Evolutionary conservation across 1,284 basidiomycete species (phyloP).

Genomic region (Sphagnurus paluster): DNA sequence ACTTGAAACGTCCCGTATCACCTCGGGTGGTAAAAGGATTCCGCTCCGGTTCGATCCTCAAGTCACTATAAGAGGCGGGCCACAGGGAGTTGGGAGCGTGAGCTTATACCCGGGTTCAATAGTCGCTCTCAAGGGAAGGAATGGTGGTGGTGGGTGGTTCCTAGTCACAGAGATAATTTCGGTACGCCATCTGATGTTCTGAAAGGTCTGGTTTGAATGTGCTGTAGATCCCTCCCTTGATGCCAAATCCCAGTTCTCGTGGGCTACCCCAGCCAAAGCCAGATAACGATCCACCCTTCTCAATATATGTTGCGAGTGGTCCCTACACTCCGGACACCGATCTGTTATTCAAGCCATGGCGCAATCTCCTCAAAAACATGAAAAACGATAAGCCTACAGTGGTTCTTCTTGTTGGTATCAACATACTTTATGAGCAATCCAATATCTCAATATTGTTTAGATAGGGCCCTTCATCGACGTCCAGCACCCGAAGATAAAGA

Average conservation of each 20-base stretch:
- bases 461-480: slow-evolving; percentile 89
- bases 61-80: slow-evolving; percentile 67
- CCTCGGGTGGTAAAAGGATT: slow-evolving; percentile 72
- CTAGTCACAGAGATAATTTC: slow-evolving; percentile 81
- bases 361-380: slow-evolving; percentile 56
- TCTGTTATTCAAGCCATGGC: slow-evolving; percentile 74
- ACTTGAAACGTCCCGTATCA: slow-evolving; percentile 81
- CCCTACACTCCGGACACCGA: slow-evolving; percentile 83
- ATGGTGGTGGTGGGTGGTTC: slow-evolving; percentile 89
- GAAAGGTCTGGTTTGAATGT: too few relatives aligned
- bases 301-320: slow-evolving; percentile 73
- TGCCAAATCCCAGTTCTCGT: slow-evolving; percentile 34
- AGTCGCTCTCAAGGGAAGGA: slow-evolving; percentile 85
- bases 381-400: slow-evolving; percentile 71
- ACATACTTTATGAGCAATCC: background rate
- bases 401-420: slow-evolving; percentile 68
- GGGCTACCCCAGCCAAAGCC: slow-evolving; percentile 27
- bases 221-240: slow-evolving; percentile 50
- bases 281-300: slow-evolving; percentile 48
- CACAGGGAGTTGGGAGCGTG: slow-evolving; percentile 63
- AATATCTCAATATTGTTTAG: slow-evolving; percentile 38
- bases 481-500: slow-evolving; percentile 70
- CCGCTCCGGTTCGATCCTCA: slow-evolving; percentile 69
- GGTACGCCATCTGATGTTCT: too few relatives aligned
- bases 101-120: slow-evolving; percentile 91